Conservation (phyloP, 2,329 filamentous ascomycete species). For the Scytalidium lignicola region DNA sequence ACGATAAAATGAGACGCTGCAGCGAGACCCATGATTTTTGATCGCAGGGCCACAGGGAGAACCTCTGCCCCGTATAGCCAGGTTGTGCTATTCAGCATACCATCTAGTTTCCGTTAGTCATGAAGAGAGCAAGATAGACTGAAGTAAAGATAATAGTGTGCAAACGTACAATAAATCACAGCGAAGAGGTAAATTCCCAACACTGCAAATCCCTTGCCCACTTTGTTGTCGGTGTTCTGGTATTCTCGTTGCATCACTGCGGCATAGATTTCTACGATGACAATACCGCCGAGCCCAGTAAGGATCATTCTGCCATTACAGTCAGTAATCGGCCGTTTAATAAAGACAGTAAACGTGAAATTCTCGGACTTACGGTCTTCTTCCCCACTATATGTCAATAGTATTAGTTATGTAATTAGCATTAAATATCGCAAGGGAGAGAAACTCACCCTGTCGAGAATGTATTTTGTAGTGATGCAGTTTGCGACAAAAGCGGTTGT, state of each 20-base stretch:
- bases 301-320: slow-evolving; percentile 44
- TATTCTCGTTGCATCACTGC: slow-evolving; percentile 54
- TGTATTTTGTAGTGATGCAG: slow-evolving; percentile 42
- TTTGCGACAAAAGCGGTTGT: slow-evolving; percentile 48
- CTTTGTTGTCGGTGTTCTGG: slow-evolving; percentile 46
- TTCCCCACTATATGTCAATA: slow-evolving; percentile 40
- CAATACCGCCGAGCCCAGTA: slow-evolving; percentile 43
- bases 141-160: no score
- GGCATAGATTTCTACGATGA: slow-evolving; percentile 53
- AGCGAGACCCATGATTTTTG: slow-evolving; percentile 50
- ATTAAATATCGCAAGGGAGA: not conserved
- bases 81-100: slow-evolving; percentile 48
- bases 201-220: slow-evolving; percentile 55
- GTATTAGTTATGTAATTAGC: slow-evolving; percentile 14
- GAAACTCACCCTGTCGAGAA: slow-evolving; percentile 35
- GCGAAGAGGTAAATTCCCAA: slow-evolving; percentile 56
- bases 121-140: no score
- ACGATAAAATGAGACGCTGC: slow-evolving; percentile 49
- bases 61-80: slow-evolving; percentile 53
- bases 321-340: slow-evolving; percentile 1
- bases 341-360: not conserved
- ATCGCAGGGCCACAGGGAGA: slow-evolving; percentile 45
- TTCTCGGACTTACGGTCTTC: slow-evolving; percentile 38
- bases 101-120: slow-evolving; percentile 29
- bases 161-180: slow-evolving; percentile 43